phyloP scores from a whole-genome alignment of 257 asterid species.

The Ilex asprella region DNA sequence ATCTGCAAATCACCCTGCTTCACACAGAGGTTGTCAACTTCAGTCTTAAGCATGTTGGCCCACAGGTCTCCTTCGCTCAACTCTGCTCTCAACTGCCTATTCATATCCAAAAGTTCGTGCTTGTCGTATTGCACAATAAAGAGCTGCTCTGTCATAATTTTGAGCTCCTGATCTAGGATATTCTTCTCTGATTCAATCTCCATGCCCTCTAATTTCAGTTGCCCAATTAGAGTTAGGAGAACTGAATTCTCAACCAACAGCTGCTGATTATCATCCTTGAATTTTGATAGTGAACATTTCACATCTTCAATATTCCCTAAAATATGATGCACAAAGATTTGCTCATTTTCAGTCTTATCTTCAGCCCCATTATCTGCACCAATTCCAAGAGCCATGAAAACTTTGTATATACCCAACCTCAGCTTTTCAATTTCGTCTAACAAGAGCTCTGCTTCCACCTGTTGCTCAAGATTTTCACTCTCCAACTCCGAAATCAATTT shows the following conservation, averaged over 20 bases:
- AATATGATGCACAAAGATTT: slow-evolving; percentile 36
- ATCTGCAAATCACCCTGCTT: slow-evolving; percentile 43
- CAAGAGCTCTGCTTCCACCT: slow-evolving; percentile 79
- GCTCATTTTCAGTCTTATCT: slow-evolving; percentile 51
- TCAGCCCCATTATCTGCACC: slow-evolving; percentile 24
- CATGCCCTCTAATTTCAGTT: slow-evolving; percentile 58
- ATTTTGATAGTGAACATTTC: slow-evolving; percentile 40
- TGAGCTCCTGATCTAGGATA: slow-evolving; percentile 44
- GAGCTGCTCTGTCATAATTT: slow-evolving; percentile 44
- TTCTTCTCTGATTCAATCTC: slow-evolving; percentile 58
- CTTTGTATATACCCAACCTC: slow-evolving; percentile 60
- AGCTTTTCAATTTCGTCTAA: slow-evolving; percentile 74
- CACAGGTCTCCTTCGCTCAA: slow-evolving; percentile 31
- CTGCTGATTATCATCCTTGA: slow-evolving; percentile 62
- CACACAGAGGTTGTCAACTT: slow-evolving; percentile 35
- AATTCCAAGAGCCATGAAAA: slow-evolving; percentile 55
- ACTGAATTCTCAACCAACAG: slow-evolving; percentile 72
- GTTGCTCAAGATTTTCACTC: slow-evolving; percentile 90
- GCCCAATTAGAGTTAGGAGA: slow-evolving; percentile 58
- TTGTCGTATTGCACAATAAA: slow-evolving; percentile 40
- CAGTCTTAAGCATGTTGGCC: slow-evolving; percentile 38
- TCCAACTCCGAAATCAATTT: slow-evolving; percentile 84
- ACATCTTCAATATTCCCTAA: slow-evolving; percentile 47
- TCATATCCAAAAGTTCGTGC: slow-evolving; percentile 46
- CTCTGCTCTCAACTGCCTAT: slow-evolving; percentile 43